These are phyloP conservation scores for Gilbertella persicaria DNA, from an alignment of 371 early-diverging fungal species.

Conservation along the genomic window DNA sequence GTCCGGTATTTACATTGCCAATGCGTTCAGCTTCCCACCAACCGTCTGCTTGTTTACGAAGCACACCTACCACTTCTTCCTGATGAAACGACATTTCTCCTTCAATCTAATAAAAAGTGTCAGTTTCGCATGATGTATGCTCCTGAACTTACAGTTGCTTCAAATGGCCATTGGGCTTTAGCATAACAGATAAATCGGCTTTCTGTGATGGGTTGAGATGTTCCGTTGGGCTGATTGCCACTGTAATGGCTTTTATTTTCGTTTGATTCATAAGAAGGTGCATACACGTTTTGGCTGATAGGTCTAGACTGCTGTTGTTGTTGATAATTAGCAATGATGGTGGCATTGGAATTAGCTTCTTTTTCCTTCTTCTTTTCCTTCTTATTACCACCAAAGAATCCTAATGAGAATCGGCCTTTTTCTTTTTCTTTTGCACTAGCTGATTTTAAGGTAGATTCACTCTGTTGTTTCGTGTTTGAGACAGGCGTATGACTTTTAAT, in stretches of 20 bases:
- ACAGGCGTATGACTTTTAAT: constrained; percentile 1
- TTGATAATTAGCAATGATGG: not conserved
- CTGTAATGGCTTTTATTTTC: constrained; percentile 1
- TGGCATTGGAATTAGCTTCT: constrained; percentile 6
- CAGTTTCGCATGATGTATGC: not conserved
- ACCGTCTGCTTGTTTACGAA: constrained; percentile 47
- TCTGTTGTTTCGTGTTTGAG: not conserved
- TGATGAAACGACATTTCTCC: constrained; percentile 41
- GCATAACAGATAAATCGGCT: constrained; percentile 15
- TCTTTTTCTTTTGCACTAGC: constrained; percentile 10
- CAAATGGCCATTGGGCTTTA: constrained; percentile 38
- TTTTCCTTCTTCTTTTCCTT: constrained; percentile 31
- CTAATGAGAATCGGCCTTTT: constrained; percentile 22
- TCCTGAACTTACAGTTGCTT: constrained; percentile 29
- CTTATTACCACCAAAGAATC: constrained; percentile 23
- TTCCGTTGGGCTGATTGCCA: not conserved
- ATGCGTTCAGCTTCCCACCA: constrained; percentile 53
- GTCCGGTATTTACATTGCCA: constrained; percentile 21
- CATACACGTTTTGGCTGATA: not conserved
- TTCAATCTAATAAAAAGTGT: constrained; percentile 30
- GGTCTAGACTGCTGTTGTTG: constrained; percentile 13
- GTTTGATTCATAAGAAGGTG: constrained; percentile 4
- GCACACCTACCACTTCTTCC: constrained; percentile 42
- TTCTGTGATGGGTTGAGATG: not conserved
- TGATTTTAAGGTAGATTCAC: constrained; percentile 9